A percentile compares a stretch with the other conserved stretches of the same genome.
phyloP scores from a whole-genome alignment of 208 protist genomes.

The Vickermania ingenoplastis region DNA sequence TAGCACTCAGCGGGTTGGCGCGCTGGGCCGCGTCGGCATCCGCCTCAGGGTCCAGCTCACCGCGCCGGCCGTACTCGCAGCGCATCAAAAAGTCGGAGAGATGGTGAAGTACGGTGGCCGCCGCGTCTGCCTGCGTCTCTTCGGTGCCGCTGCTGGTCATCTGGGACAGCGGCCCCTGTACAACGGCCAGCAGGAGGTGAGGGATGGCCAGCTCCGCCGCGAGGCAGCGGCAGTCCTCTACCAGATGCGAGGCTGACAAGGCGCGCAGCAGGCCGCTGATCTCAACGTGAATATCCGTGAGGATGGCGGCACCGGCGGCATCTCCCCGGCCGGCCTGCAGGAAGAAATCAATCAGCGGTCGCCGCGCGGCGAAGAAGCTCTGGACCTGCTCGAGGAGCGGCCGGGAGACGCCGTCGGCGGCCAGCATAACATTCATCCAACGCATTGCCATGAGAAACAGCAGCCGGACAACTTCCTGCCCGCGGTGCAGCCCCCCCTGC shows the following conservation, averaged over 20 bases:
- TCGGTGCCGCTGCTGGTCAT: not conserved
- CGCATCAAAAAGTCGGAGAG: not conserved
- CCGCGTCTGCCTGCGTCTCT: not conserved
- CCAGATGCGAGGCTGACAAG: slow-evolving; percentile 38
- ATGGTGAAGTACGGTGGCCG: not conserved
- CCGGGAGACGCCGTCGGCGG: slow-evolving; percentile 34
- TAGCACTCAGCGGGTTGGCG: not conserved
- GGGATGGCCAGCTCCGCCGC: slow-evolving; percentile 46
- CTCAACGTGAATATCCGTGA: slow-evolving; percentile 45
- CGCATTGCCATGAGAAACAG: slow-evolving; percentile 40
- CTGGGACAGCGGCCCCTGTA: slow-evolving; percentile 20
- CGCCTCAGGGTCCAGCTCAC: not conserved
- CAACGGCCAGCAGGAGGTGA: slow-evolving; percentile 33
- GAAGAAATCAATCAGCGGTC: slow-evolving; percentile 50
- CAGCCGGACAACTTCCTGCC: slow-evolving; percentile 46
- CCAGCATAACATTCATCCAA: slow-evolving; percentile 64
- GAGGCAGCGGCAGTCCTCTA: slow-evolving; percentile 44
- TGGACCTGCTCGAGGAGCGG: slow-evolving; percentile 33
- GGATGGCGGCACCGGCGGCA: slow-evolving; percentile 19
- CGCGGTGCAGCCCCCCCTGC: slow-evolving; percentile 9
- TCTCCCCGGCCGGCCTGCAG: slow-evolving; percentile 16
- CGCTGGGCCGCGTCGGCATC: not conserved
- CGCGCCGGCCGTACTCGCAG: not conserved
- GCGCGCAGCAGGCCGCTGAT: slow-evolving; percentile 42
- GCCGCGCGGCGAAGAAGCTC: slow-evolving; percentile 46